A percentile compares a stretch with the other conserved stretches of the same genome.
phyloP scores from a whole-genome alignment of 768 basidiomycete genomes.

The Asterophora lycoperdoides region DNA sequence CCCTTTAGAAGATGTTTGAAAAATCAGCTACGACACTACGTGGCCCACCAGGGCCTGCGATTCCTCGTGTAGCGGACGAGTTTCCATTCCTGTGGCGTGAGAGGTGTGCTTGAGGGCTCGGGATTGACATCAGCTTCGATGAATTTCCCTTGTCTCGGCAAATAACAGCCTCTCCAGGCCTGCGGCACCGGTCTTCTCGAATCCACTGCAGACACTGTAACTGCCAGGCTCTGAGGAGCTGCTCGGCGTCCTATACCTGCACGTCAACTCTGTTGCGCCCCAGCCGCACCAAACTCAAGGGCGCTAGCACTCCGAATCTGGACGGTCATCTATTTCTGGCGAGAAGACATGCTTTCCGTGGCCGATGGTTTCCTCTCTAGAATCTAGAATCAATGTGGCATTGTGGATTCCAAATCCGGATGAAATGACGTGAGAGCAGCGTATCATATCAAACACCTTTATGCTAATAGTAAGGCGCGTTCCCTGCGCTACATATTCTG shows the following conservation, averaged over 20 bases:
- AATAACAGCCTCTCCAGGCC: constrained; percentile 11
- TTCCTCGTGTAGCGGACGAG: too few species aligned
- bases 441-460: constrained; percentile 20
- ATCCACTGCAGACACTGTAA: constrained; percentile 4
- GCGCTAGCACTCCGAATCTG: not conserved
- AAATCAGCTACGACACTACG: not conserved
- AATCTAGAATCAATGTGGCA: constrained; percentile 11
- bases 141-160: constrained; percentile 21
- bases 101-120: not conserved
- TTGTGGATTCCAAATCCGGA: constrained; percentile 7
- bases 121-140: constrained; percentile 15
- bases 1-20: too few species aligned
- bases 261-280: not conserved
- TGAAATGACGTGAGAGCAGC: constrained; percentile 19
- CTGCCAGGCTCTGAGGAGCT: constrained; percentile 4
- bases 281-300: not conserved
- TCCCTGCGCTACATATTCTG: constrained; percentile 13
- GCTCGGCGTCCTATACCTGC: constrained; percentile 10
- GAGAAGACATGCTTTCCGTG: constrained; percentile 8
- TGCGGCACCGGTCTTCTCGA: constrained; percentile 18
- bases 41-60: not conserved
- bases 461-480: constrained; percentile 10
- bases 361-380: constrained; percentile 11
- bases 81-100: constrained; percentile 13
- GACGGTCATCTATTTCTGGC: not conserved